Evolutionary conservation across 2,329 filamentous ascomycete species (phyloP), one percentile per base, ranked within the genome.

Genomic region (Colletotrichum karsti): DNA sequence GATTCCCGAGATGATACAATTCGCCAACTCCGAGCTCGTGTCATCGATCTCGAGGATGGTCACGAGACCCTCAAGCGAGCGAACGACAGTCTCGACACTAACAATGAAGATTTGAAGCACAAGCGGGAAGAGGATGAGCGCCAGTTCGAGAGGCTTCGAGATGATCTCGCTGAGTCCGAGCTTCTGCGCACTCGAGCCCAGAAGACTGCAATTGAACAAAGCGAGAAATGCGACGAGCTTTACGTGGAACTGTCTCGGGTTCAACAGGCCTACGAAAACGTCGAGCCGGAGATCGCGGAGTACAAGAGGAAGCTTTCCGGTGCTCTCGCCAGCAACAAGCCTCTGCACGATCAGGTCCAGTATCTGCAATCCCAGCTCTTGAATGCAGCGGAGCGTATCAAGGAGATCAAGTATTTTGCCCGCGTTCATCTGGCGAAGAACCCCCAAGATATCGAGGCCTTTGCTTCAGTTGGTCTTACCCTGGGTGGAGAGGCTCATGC

Each of bases 251-350:
- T 59, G 1, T 24, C 15, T 3, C 13, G 28, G 4, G 15, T 65
- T 13, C 51, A 59, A 13, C 30, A 48, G 2, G 65, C 53, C 3
- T 37, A 46, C 8, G 54, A 46, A 5, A 26, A 41, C 10, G 42
- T 20, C 10, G 33, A 59, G 20, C n/a, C 46, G 3, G 44, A 59
- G 30, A 20, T 68, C 6, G 28, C 18, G 5, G 33, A 28, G 30
- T 59, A 65, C 46, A 59, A 53, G 46, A 51, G 12, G 20, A 68
- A 65, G 61, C 35, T 65, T n/a, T 10, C n/a, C 8, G 54, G 46
- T 7, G 46, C 30, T 2, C 28, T 41, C 3, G 13, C 44, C 10
- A 68, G 39, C 39, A 51, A 28, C 12, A 26, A 15, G 8, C 53
- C 65, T 20, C 44, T 64, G 1, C 9, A 48, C 12, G 18, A 18